Evolutionary conservation across 257 asterid genomes (phyloP), one percentile per base, ranked within the genome.

Genomic region (Cynanchum wilfordii): DNA sequence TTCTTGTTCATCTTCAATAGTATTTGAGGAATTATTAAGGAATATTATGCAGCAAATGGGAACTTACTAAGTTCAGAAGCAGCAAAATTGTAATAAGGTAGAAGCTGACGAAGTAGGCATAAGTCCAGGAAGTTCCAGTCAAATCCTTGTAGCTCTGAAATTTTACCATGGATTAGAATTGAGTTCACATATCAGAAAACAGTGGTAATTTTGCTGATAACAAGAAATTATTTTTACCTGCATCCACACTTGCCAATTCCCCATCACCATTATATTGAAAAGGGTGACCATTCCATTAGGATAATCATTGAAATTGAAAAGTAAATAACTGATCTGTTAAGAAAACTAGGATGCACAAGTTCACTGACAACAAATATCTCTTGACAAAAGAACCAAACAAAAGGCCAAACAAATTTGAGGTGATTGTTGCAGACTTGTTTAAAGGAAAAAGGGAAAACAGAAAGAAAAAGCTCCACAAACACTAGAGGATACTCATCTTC

Each of bases 271-370:
- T 84, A 95, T 77, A 76, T 95, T 95, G 91, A 95, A 95, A 68
- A 92, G 98, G 77, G 98, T 87, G 22, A 95, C 89, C 99, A 95
- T 95, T 81, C 99, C 99, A 72, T 85, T 95, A 75, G 99, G 89
- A 78, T 92, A 95, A 82, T 95, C 99, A 73, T 95, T 95, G 89
- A 95, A 95, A 85, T 95, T 95, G 90, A 95, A 95, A 86, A 95
- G 95, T 66, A 92, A 83, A 81, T 95, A 95, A 88, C 99, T 95
- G 65, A 16, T 66, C 63, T 7, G 82, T 83, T 72, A 83, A 68
- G 84, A 77, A 77, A 79, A 64, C 60, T n/a, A 13, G 76, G 33
- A 70, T 27, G 11, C 25, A 13, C 58, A 1, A 44, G 33, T 60
- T 78, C 33, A 44, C 24, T 38, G 52, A n/a, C 69, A 77, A 40